Conservation (phyloP, 1,139 yeast genomes). For the Candida albicans region DNA sequence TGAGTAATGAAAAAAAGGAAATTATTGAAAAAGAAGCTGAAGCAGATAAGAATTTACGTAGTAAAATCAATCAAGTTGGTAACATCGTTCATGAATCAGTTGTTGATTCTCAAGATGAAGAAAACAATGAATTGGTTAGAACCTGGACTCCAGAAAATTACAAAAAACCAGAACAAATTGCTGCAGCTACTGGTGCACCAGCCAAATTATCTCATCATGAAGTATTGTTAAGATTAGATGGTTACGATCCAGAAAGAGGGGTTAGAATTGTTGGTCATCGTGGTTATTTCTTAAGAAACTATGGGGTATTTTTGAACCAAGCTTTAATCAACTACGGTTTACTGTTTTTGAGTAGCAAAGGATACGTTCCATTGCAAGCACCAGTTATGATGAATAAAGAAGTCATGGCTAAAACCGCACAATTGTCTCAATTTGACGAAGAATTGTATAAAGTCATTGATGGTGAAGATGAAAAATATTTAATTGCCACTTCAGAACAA, state of each 20-base stretch:
- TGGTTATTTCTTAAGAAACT: slow-evolving; percentile 93
- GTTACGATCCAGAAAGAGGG: slow-evolving; percentile 99
- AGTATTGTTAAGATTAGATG: slow-evolving; percentile 88
- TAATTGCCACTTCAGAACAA: slow-evolving; percentile 98
- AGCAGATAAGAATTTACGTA: slow-evolving; percentile 72
- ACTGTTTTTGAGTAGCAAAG: slow-evolving; percentile 74
- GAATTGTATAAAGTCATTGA: slow-evolving; percentile 95
- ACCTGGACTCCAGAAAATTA: slow-evolving; percentile 77
- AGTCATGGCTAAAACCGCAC: slow-evolving; percentile 99
- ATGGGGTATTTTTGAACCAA: slow-evolving; percentile 96
- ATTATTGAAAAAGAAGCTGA: slow-evolving; percentile 69
- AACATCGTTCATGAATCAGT: slow-evolving; percentile 92
- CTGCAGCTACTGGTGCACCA: slow-evolving; percentile 70
- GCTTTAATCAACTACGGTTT: slow-evolving; percentile 97
- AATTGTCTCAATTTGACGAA: slow-evolving; percentile 95
- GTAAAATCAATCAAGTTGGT: slow-evolving; percentile 86
- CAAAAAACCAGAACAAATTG: slow-evolving; percentile 58
- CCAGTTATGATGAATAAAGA: slow-evolving; percentile 99
- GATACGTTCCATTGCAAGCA: slow-evolving; percentile 90
- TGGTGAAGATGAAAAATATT: slow-evolving; percentile 95
- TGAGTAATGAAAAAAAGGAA: slow-evolving; percentile 67
- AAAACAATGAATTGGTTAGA: slow-evolving; percentile 80
- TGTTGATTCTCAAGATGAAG: slow-evolving; percentile 86
- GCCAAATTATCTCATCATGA: slow-evolving; percentile 94
- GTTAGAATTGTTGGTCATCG: slow-evolving; percentile 97